Conservation (phyloP, 2,329 filamentous ascomycete species). For the Aspergillus spinulosporus region DNA sequence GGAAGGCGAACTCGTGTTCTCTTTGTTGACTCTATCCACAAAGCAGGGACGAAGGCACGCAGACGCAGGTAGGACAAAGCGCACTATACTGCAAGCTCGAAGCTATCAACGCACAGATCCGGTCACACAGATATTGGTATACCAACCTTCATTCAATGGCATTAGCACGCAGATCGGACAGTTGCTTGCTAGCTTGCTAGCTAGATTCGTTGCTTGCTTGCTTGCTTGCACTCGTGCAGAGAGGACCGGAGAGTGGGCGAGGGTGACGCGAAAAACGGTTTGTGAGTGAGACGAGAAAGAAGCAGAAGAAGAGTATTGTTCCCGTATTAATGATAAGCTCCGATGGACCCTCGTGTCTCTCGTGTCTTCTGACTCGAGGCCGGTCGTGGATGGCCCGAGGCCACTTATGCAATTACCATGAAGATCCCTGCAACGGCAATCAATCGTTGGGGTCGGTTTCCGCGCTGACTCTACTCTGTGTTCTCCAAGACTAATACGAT, state of each 20-base stretch:
- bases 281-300: neutral
- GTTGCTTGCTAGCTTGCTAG: too few relatives aligned
- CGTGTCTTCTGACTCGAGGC: neutral
- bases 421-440: neutral
- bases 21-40: neutral
- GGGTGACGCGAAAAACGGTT: neutral
- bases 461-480: too few relatives aligned
- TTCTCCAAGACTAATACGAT: too few relatives aligned
- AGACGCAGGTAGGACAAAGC: neutral
- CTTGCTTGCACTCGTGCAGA: neutral
- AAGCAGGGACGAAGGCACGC: neutral
- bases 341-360: neutral
- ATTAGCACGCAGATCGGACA: too few relatives aligned
- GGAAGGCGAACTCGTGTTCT: neutral
- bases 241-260: neutral
- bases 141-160: neutral
- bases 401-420: neutral
- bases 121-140: neutral
- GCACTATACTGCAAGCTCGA: neutral
- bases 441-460: neutral
- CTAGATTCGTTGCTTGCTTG: too few relatives aligned
- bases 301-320: neutral
- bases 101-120: neutral
- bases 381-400: neutral
- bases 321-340: neutral